phyloP scores from a whole-genome alignment of 2,329 filamentous ascomycete species.

The Ramichloridium luteum region DNA sequence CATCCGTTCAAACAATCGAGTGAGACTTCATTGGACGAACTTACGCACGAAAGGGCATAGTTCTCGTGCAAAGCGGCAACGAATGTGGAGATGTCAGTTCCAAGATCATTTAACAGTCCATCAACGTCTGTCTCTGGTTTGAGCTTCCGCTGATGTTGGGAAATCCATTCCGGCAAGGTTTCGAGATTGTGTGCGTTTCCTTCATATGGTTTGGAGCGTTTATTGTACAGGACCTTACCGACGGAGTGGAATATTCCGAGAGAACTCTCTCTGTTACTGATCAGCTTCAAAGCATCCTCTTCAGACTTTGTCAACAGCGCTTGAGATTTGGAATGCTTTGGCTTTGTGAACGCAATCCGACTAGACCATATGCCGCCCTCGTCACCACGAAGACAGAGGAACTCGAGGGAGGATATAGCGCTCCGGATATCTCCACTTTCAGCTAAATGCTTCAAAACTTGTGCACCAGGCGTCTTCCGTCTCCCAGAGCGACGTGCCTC shows the following conservation, averaged over 20 bases:
- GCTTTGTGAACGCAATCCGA: conserved; percentile 57
- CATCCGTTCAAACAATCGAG: conserved; percentile 75
- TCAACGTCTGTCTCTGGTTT: conserved; percentile 41
- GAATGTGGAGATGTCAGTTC: conserved; percentile 84
- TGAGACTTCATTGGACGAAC: conserved; percentile 45
- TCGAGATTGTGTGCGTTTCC: conserved; percentile 20
- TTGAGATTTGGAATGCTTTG: conserved; percentile 49
- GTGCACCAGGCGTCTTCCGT: conserved; percentile 61
- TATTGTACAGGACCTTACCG: conserved; percentile 94
- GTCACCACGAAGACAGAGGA: conserved; percentile 75
- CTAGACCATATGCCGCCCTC: conserved; percentile 62
- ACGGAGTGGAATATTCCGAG: conserved; percentile 93
- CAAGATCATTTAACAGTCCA: conserved; percentile 78
- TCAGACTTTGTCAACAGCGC: conserved; percentile 62
- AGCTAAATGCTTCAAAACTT: conserved; percentile 65
- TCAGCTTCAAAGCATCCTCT: conserved; percentile 62
- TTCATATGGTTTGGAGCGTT: conserved; percentile 43
- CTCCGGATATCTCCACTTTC: conserved; percentile 87
- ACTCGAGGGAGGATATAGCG: conserved; percentile 84
- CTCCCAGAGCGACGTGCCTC: conserved; percentile 70
- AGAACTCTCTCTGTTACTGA: conserved; percentile 78
- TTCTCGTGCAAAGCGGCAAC: conserved; percentile 88
- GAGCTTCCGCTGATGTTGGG: conserved; percentile 32
- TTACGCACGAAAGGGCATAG: conserved; percentile 71
- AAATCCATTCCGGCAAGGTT: conserved; percentile 36